Base-by-base conservation (phyloP, 805 yeast species). In the Lipomyces anomalus region DNA sequence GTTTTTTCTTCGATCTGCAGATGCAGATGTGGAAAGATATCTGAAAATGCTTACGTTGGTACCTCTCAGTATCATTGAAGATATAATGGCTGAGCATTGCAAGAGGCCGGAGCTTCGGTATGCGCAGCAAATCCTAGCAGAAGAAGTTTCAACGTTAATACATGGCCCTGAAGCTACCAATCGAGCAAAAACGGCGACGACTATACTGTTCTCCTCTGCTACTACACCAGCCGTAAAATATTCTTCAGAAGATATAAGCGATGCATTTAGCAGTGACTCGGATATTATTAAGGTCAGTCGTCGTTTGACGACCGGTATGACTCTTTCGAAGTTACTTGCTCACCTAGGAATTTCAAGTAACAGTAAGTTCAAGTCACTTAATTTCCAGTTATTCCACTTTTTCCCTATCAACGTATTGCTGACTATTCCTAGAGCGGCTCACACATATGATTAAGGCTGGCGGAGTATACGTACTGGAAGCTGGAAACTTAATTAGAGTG, bases 91-190 rank as follows among this genome's bases (percentile, higher is more conserved):
- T 0, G 58, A 64, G 28, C 97, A 90, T 58, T 50, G 57, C 4
- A 47, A 62, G 20, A 74, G 78, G 44, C 86, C 89, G n/a, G 78
- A 81, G 1, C 53, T 66, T 23, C 73, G 95, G 44, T 54, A 70
- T 11, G 97, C 89, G 0, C 97, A 92, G 65, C 71, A 78, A 38
- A 61, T 80, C 0, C 71, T 92, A 24, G 97, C 97, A 0, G 66
- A 76, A 29, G 95, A 90, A 60, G 84, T 89, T 38, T 83, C 90
- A 4, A 95, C 87, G 57, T 70, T 92, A 57, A 72, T 92, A 35
- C 96, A 89, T 64, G 97, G 97, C 0, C 71, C 70, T 6, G 90
- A 88, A 3, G 72, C 73, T 6, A 89, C 95, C 2, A 70, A 74
- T 22, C 75, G 78, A 32, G 84, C 92, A 55, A 76, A 78, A 18